Conservation (phyloP, 306 rosid genomes). For the Lathyrus oleraceus region DNA sequence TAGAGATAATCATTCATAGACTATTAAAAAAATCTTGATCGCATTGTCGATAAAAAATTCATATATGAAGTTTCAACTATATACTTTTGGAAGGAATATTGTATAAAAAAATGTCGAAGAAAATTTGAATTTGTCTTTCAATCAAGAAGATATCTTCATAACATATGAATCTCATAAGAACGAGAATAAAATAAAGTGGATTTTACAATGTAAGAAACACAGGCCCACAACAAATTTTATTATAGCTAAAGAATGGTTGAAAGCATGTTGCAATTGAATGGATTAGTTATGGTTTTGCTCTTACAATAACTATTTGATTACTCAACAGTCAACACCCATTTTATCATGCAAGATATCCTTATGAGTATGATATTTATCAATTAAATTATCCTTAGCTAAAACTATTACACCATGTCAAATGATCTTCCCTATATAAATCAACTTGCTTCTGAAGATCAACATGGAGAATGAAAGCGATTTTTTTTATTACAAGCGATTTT, state of each 20-base stretch:
- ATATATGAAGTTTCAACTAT: too few relatives aligned
- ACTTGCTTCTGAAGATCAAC: neutral
- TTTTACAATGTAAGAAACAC: neutral
- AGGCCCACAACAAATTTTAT: constrained; percentile 8
- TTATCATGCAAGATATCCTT: neutral
- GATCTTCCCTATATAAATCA: neutral
- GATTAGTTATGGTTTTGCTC: neutral
- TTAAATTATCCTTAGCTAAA: neutral
- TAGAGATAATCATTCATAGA: too few relatives aligned
- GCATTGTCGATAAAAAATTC: too few relatives aligned
- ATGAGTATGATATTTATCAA: neutral
- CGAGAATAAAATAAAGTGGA: too few relatives aligned
- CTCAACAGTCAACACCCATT: neutral
- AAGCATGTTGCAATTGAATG: constrained; percentile 27
- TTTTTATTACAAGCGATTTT: too few relatives aligned
- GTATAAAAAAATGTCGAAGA: too few relatives aligned
- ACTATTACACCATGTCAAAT: neutral
- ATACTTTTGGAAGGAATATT: too few relatives aligned
- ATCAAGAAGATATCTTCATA: too few relatives aligned
- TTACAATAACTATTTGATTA: neutral
- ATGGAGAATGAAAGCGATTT: too few relatives aligned
- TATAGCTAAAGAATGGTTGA: constrained; percentile 10
- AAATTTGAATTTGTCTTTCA: too few relatives aligned
- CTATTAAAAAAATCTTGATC: too few relatives aligned
- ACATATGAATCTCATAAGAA: too few relatives aligned